Conservation (phyloP, 495 filamentous ascomycete genomes). For the Ramalina intermedia region DNA sequence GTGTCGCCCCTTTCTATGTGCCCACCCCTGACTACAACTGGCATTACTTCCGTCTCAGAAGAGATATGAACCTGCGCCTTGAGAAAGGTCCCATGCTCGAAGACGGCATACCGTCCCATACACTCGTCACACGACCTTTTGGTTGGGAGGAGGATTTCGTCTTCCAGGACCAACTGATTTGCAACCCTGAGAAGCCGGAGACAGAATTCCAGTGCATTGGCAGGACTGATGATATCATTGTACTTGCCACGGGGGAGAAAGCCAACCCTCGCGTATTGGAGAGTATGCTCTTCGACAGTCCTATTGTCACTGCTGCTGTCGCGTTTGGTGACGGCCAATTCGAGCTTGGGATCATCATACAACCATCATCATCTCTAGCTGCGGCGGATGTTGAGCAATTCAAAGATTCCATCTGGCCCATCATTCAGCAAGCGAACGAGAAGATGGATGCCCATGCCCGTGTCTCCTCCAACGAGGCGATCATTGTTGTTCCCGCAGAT, state of each 20-base stretch:
- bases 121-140: conserved; percentile 15
- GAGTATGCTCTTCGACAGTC: conserved; percentile 6
- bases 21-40: conserved; percentile 22
- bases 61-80: conserved; percentile 18
- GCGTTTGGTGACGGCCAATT: conserved; percentile 22
- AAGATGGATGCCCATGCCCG: conserved; percentile 20
- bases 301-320: conserved; percentile 16
- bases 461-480: conserved; percentile 15
- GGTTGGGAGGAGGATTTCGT: conserved; percentile 17
- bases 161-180: conserved; percentile 19
- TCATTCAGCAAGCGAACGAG: conserved; percentile 11
- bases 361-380: conserved; percentile 6
- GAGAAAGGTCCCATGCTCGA: conserved; percentile 1
- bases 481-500: conserved; percentile 16
- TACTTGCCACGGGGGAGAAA: conserved; percentile 28
- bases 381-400: conserved; percentile 3
- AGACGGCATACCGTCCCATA: conserved; percentile 4
- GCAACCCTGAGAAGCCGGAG: conserved; percentile 9
- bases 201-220: conserved; percentile 18
- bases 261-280: conserved; percentile 21
- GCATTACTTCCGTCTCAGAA: conserved; percentile 23
- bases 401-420: conserved; percentile 18
- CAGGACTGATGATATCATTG: conserved; percentile 25
- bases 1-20: conserved; percentile 23
- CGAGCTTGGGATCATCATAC: conserved; percentile 23